Base-by-base conservation (phyloP, 371 early-diverging fungal species). In the Syncephalis fuscata region DNA sequence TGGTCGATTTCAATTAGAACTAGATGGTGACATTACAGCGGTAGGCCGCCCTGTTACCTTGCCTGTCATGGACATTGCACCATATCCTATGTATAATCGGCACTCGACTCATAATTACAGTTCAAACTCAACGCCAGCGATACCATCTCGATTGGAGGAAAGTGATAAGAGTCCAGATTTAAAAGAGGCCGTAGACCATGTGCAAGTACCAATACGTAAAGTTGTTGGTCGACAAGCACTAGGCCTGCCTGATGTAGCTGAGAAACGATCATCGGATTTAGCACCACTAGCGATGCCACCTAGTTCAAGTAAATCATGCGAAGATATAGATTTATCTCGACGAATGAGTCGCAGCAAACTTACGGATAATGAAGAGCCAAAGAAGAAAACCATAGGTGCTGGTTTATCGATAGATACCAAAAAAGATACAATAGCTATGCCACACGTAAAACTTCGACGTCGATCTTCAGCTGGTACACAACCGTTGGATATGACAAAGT, bases 1-100 rank as follows among this genome's bases (percentile, higher is more conserved):
- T 59, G 62, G 70, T 22, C 70, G 74, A 45, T 88, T 88, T 56
- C 82, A 82, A 53, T 66, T 88, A n/a, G 68, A 73, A 14, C 73
- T 88, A 23, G 83, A 88, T 48, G 44, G 44, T 14, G 78, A 79
- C 44, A 38, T 85, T 48, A 78, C 78, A 0, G 84, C 86, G 69
- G 74, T 88, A 20, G 79, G 78, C 0, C 78, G 75, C 50, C 78
- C 77, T 1, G 71, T 76, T 17, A 70, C 67, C 36, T 50, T 75
- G 11, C 32, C 32, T 4, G 32, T 32, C 7, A 3, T 49, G 70
- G 40, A 50, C 78, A 44, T 55, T 49, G 48, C 48, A 48, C 27
- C 40, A 45, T 9, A 39, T 55, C 45, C 55, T 45, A 44, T 55
- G 56, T 3, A 51, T 57, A 7, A 51, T 56, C 56, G 44, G 56